Evolutionary conservation across 164 flowering plant genomes (phyloP).

Genomic region (Sedum album): DNA sequence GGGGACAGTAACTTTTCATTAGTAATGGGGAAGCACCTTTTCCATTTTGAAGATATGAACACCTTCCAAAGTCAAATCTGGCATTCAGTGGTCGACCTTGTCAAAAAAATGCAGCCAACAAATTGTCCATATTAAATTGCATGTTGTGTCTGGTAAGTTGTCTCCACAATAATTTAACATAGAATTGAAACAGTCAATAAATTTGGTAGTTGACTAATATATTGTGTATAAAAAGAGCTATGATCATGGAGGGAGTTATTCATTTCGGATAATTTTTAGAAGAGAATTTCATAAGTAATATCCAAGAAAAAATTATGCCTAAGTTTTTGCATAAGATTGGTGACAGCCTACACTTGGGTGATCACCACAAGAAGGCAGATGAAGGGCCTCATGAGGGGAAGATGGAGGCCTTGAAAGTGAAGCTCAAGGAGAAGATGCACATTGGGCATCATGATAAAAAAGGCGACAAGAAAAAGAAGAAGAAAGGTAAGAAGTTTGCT

Average conservation of each 20-base stretch:
- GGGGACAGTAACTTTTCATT: not conserved
- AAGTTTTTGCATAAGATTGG: not conserved
- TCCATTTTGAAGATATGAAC: not conserved
- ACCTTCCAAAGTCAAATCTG: not conserved
- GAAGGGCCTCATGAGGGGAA: not conserved
- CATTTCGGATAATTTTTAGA: not conserved
- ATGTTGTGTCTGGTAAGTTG: not conserved
- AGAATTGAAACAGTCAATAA: not conserved
- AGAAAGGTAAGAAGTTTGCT: not conserved
- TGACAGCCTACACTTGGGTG: not conserved
- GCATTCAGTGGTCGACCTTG: not conserved
- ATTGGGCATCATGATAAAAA: not conserved
- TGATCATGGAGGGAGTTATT: not conserved
- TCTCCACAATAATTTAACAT: not conserved
- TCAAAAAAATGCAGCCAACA: not conserved
- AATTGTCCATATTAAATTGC: not conserved
- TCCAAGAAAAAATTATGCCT: not conserved
- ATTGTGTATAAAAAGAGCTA: not conserved
- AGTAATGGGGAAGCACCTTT: not conserved
- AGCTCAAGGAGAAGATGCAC: conserved; percentile 5
- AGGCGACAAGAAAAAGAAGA: not conserved
- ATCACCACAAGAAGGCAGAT: not conserved
- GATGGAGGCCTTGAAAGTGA: not conserved
- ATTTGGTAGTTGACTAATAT: not conserved
- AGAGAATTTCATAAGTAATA: not conserved